These are phyloP conservation scores for Barnettozyma sp. DNA, from an alignment of 805 yeast species.

Conservation along the genomic window DNA sequence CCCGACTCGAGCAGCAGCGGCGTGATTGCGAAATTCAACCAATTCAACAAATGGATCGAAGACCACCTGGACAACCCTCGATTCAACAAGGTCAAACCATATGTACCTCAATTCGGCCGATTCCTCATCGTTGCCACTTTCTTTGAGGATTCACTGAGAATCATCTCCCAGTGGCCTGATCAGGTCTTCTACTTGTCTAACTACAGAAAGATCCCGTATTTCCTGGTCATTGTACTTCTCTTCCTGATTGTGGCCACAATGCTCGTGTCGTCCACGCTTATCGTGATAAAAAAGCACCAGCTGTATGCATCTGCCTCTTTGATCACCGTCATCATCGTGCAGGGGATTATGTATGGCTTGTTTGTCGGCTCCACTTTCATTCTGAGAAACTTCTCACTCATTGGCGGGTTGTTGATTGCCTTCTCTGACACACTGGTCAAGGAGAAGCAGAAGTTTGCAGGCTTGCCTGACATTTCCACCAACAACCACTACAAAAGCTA, in stretches of 20 bases:
- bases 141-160: conserved; percentile 81
- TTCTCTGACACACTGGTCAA: conserved; percentile 80
- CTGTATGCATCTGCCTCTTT: conserved; percentile 66
- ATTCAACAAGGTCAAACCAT: conserved; percentile 50
- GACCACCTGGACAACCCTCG: conserved; percentile 42
- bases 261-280: conserved; percentile 64
- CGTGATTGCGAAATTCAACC: conserved; percentile 33
- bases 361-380: conserved; percentile 76
- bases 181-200: conserved; percentile 80
- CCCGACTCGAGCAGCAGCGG: neutral
- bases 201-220: conserved; percentile 71
- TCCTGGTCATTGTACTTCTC: conserved; percentile 71
- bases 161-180: conserved; percentile 81
- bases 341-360: conserved; percentile 85
- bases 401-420: conserved; percentile 87
- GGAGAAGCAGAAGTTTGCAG: conserved; percentile 49
- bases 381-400: conserved; percentile 79
- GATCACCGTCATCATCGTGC: conserved; percentile 64
- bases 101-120: conserved; percentile 83
- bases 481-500: conserved; percentile 68
- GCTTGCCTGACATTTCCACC: conserved; percentile 47
- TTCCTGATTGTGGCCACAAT: conserved; percentile 56
- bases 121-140: conserved; percentile 90
- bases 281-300: conserved; percentile 62
- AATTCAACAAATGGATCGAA: conserved; percentile 47